phyloP scores from a whole-genome alignment of 164 flowering plant species.

The Dillenia turbinata region DNA sequence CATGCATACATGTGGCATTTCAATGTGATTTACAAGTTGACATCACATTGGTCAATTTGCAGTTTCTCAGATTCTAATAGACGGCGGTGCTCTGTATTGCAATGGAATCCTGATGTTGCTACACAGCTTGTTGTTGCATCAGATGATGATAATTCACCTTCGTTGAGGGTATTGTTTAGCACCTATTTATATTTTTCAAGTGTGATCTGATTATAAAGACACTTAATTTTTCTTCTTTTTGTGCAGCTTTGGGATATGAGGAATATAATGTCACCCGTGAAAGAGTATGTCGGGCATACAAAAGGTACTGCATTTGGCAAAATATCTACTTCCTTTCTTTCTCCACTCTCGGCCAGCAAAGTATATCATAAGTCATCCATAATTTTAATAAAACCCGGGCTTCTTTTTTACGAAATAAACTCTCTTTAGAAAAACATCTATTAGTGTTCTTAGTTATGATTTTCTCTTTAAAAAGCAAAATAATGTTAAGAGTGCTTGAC shows the following conservation, averaged over 20 bases:
- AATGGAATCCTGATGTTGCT: slow-evolving; percentile 95
- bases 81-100: slow-evolving; percentile 94
- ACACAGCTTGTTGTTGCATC: slow-evolving; percentile 96
- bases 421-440: no score
- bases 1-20: not conserved
- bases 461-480: no score
- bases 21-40: slow-evolving; percentile 1
- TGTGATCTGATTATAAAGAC: not conserved
- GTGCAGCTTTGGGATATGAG: slow-evolving; percentile 97
- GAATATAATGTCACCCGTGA: slow-evolving; percentile 72
- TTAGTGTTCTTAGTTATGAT: no score
- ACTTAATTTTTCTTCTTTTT: not conserved
- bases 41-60: slow-evolving; percentile 11
- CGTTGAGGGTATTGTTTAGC: slow-evolving; percentile 50
- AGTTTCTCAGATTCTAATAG: slow-evolving; percentile 83
- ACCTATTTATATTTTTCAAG: not conserved
- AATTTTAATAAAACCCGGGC: no score
- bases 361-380: no score
- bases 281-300: slow-evolving; percentile 89
- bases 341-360: not conserved
- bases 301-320: slow-evolving; percentile 47
- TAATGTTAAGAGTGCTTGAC: no score
- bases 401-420: no score
- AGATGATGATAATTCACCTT: slow-evolving; percentile 89
- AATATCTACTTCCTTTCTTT: not conserved